Evolutionary conservation across 176 grass and related monocot genomes (phyloP), one percentile per base, ranked within the genome.

Genomic region (Phoenix roebelenii): DNA sequence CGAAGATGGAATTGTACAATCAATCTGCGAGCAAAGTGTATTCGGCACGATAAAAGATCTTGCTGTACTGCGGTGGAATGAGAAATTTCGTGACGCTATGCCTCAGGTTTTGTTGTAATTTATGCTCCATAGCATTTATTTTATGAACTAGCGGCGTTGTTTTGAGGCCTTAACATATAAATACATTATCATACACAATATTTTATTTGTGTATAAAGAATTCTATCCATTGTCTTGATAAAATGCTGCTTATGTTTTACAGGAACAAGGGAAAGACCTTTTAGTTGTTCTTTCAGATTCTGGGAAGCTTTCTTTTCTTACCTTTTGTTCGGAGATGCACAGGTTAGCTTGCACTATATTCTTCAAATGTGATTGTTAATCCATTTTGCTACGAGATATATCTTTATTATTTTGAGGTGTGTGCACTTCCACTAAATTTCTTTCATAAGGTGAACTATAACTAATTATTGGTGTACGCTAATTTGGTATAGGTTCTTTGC

Each of bases 31-130:
- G 49, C 93, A 98, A 76, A 87, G 71, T 52, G 69, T 82, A 49
- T 98, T 92, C 74, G 93, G 93, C 15, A 85, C 82, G 54, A 83
- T 98, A 76, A 98, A 98, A 72, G 93, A 98, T 75, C 52, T 98
- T 73, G 84, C 84, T 44, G 64, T 98, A 25, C 65, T 98, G 70
- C 70, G 75, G 24, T 88, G 87, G 87, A 73, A 79, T 63, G 66
- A 60, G n/a, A 79, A 64, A 65, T 76, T 85, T 28, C 14, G 32
- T 15, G 66, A 57, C 63, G 50, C 66, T 18, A 57, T 77, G 61
- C 72, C 69, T 15, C 70, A 98, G 87, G 93, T 98, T 51, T 54
- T 65, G 17, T 49, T 72, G 35, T 14, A 44, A 44, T 44, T 44
- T 44, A 14, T 44, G 35, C 35, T 44, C 35, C 6, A 12, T 44